phyloP scores from a whole-genome alignment of 2,329 filamentous ascomycete species.

The Moelleriella libera region DNA sequence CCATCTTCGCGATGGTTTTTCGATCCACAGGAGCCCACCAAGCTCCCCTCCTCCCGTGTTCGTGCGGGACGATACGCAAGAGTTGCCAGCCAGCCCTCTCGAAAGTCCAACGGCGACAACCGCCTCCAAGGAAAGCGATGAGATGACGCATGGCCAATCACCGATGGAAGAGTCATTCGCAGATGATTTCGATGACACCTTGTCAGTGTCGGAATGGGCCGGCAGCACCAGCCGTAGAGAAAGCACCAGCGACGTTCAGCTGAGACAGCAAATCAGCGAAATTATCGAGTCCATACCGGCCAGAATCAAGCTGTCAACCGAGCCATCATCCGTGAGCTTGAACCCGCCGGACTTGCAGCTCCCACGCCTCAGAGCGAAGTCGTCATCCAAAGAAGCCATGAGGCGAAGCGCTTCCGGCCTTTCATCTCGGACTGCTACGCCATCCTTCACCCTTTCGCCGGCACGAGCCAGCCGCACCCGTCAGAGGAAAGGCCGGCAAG shows the following conservation, averaged over 20 bases:
- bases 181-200: constrained; percentile 31
- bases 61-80: constrained; percentile 5
- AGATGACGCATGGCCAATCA: constrained; percentile 20
- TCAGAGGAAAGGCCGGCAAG: constrained; percentile 41
- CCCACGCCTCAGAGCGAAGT: constrained; percentile 28
- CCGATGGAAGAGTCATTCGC: constrained; percentile 28
- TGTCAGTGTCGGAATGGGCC: constrained; percentile 16
- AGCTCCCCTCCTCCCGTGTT: constrained; percentile 29
- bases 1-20: constrained; percentile 16
- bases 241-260: constrained; percentile 44
- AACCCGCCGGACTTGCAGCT: constrained; percentile 44
- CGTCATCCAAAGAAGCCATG: constrained; percentile 23
- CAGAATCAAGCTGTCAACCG: constrained; percentile 58
- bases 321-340: constrained; percentile 33
- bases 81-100: constrained; percentile 25
- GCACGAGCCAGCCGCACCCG: constrained; percentile 37
- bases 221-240: constrained; percentile 13
- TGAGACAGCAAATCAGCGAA: constrained; percentile 68
- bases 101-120: constrained; percentile 30
- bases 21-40: constrained; percentile 29
- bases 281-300: constrained; percentile 67
- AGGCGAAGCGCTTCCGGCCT: constrained; percentile 33
- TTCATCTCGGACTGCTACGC: constrained; percentile 45
- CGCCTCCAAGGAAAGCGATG: constrained; percentile 22
- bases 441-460: constrained; percentile 57